phyloP scores from a whole-genome alignment of 148 eudicot species.

The Diospyros lotus region DNA sequence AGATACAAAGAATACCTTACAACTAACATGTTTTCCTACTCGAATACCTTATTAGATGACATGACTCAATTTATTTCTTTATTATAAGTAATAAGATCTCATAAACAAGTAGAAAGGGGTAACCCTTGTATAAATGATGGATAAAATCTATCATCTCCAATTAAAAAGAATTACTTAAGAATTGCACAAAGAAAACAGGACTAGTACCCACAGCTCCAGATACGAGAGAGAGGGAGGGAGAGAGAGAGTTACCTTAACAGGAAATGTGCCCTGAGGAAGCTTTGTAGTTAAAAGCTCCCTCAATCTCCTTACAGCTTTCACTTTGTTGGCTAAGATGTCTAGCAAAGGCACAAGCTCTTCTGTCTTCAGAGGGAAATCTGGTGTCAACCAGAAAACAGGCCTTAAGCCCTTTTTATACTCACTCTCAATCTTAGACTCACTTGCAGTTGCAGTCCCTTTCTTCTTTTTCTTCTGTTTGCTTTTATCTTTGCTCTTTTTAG shows the following conservation, averaged over 20 bases:
- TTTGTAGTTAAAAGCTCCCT: slow-evolving; percentile 91
- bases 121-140: neutral
- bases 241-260: slow-evolving; percentile 60
- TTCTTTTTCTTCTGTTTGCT: slow-evolving; percentile 77
- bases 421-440: slow-evolving; percentile 67
- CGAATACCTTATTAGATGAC: neutral
- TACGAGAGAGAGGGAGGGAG: neutral
- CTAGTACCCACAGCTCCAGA: neutral
- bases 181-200: neutral
- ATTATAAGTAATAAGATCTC: neutral
- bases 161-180: neutral
- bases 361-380: slow-evolving; percentile 80
- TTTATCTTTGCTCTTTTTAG: slow-evolving; percentile 57
- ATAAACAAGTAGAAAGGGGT: neutral
- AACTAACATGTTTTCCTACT: neutral
- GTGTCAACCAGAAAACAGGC: slow-evolving; percentile 89
- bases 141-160: neutral
- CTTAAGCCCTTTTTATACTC: slow-evolving; percentile 86
- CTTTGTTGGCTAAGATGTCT: slow-evolving; percentile 93
- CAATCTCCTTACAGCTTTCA: slow-evolving; percentile 84
- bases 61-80: neutral
- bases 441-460: slow-evolving; percentile 38
- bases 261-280: slow-evolving; percentile 86
- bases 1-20: neutral
- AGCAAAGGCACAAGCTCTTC: slow-evolving; percentile 94